phyloP scores from a whole-genome alignment of 2,329 filamentous ascomycete species.

The Fusarium sp. region DNA sequence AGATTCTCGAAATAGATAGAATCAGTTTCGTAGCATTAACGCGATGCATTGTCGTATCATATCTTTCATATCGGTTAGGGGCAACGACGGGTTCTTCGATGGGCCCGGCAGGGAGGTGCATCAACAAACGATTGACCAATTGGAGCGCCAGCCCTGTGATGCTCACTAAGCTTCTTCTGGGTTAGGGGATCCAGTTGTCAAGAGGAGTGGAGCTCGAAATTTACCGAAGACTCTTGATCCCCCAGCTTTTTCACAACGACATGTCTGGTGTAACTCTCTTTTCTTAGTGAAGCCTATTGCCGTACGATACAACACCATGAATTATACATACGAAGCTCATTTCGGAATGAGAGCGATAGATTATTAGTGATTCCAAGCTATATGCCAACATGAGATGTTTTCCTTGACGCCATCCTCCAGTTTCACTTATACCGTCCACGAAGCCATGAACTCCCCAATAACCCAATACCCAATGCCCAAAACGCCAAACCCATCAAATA shows the following conservation, averaged over 20 bases:
- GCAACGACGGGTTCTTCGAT: not conserved
- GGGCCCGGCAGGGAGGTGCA: not conserved
- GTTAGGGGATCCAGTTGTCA: not conserved
- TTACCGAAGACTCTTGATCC: slow-evolving; percentile 24
- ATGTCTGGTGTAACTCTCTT: slow-evolving; percentile 1
- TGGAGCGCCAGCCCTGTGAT: not conserved
- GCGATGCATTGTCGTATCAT: not conserved
- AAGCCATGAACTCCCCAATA: not conserved
- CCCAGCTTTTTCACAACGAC: slow-evolving; percentile 28
- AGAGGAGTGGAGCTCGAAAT: slow-evolving; percentile 4
- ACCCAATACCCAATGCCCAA: not conserved
- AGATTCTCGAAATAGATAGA: not conserved
- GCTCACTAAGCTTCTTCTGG: not conserved
- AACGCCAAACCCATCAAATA: not conserved
- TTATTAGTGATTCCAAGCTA: not conserved
- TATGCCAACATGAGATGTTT: not conserved
- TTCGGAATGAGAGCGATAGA: not conserved
- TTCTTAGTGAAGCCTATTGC: not conserved
- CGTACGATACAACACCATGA: not conserved
- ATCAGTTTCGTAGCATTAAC: not conserved
- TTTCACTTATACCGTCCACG: not conserved
- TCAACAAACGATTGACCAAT: not conserved
- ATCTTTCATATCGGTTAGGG: not conserved
- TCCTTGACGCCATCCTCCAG: not conserved
- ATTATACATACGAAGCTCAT: not conserved